Evolutionary conservation across 164 flowering plant species (phyloP).

Genomic region (Warburgia ugandensis): DNA sequence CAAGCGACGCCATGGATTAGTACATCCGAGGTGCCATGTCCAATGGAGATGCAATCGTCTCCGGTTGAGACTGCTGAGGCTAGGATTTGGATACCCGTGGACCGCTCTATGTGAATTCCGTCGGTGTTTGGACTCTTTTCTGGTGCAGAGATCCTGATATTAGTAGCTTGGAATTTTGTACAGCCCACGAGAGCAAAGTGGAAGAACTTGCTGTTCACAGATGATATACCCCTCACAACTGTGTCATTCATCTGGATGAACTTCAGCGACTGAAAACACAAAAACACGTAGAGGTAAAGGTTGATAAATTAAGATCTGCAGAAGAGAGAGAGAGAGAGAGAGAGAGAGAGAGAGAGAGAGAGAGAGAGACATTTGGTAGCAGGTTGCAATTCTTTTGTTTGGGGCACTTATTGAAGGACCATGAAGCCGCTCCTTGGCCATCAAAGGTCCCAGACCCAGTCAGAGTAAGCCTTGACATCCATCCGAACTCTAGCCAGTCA

Average conservation of each 20-base stretch:
- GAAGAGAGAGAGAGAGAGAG: too few species aligned
- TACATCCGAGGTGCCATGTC: conserved; percentile 49
- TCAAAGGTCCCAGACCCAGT: conserved; percentile 61
- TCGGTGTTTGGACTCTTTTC: conserved; percentile 64
- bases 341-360: too few species aligned
- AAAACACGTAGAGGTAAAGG: too few species aligned
- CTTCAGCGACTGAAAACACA: conserved; percentile 50
- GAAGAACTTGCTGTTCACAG: conserved; percentile 56
- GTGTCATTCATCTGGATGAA: conserved; percentile 39
- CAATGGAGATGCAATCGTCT: conserved; percentile 63
- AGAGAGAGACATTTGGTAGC: conserved; percentile 39
- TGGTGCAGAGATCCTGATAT: conserved; percentile 42
- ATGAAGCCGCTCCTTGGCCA: conserved; percentile 57
- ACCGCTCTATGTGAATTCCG: conserved; percentile 56
- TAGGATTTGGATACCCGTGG: conserved; percentile 28
- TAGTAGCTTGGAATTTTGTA: conserved; percentile 30
- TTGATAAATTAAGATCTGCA: too few species aligned
- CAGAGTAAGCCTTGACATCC: conserved; percentile 41
- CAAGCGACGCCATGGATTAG: conserved; percentile 35
- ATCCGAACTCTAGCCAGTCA: conserved; percentile 51
- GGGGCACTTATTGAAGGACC: conserved; percentile 38
- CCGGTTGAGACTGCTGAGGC: conserved; percentile 42
- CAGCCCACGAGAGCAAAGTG: conserved; percentile 46
- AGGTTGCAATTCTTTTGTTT: conserved; percentile 2
- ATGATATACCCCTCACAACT: conserved; percentile 31